Conservation (phyloP, 257 asterid genomes). For the Solanum raphanifolium region DNA sequence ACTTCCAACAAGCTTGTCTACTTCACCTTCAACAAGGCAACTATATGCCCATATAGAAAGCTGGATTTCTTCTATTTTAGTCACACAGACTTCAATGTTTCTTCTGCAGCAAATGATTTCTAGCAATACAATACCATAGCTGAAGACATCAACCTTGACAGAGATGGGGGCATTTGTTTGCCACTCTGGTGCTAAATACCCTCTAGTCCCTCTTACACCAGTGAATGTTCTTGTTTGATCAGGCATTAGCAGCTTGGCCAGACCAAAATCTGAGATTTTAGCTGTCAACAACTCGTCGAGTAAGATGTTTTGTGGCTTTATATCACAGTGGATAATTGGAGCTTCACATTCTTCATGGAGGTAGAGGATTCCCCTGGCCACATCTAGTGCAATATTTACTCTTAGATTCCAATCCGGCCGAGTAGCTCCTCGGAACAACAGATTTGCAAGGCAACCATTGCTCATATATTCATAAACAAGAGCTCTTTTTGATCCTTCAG, state of each 20-base stretch:
- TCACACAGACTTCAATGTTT: background rate
- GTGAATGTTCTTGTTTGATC: constrained; percentile 23
- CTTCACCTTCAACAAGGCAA: background rate
- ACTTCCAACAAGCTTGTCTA: constrained; percentile 3
- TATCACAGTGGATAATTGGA: constrained; percentile 18
- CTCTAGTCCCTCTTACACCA: constrained; percentile 14
- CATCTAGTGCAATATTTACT: constrained; percentile 10
- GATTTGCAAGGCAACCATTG: constrained; percentile 14
- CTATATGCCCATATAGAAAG: constrained; percentile 14
- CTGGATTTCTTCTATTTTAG: constrained; percentile 6
- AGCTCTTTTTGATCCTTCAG: constrained; percentile 10
- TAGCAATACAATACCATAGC: constrained; percentile 14
- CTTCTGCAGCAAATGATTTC: constrained; percentile 16
- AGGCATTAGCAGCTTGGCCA: constrained; percentile 15
- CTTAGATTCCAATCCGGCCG: constrained; percentile 6
- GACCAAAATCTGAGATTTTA: constrained; percentile 15
- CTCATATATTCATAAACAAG: constrained; percentile 21
- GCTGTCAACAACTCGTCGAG: constrained; percentile 13
- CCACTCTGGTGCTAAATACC: constrained; percentile 25
- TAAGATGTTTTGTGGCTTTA: constrained; percentile 16
- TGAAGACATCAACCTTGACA: constrained; percentile 16
- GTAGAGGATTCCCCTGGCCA: constrained; percentile 17
- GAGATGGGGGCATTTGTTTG: constrained; percentile 2
- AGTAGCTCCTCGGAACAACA: background rate
- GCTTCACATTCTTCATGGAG: constrained; percentile 23